Evolutionary conservation across 345 rosid genomes (phyloP), one percentile per base, ranked within the genome.

Genomic region (Sonneratia caseolaris): DNA sequence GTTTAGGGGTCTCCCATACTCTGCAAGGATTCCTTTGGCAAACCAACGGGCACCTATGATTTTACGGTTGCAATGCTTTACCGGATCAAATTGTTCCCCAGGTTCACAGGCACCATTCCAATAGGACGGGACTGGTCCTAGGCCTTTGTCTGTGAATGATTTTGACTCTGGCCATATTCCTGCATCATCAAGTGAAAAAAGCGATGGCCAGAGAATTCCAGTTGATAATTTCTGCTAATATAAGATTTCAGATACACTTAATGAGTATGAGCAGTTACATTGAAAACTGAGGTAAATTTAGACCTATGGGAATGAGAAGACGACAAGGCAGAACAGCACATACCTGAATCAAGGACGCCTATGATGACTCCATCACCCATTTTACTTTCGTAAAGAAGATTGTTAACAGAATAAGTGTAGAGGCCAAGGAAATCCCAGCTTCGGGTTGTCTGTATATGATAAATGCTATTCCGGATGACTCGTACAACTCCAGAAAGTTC

Each of bases 341-440:
- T 6, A 88, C 92, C 91, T 21, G 97, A 81, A 76, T 88, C 94
- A 32, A 88, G 15, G 37, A 88, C 56, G 67, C 91, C 97, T 35
- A 91, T 68, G 57, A 91, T 86, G 48, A 81, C 84, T 68, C 88
- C 88, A 75, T 86, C 84, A n/a, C 94, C 94, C 89, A 87, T 82
- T 57, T 75, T 77, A 71, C 89, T 83, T 0, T 73, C 80, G n/a
- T 81, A 77, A 35, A 84, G 61, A 49, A 79, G 79, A 77, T 83
- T 81, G n/a, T 72, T n/a, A 64, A 82, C 79, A 75, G 82, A 62
- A 71, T 77, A 61, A 76, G 76, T 76, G 76, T 79, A 74, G 37
- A 88, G 85, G 72, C 90, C 88, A 62, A 87, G 79, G 78, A 81
- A 87, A 72, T 87, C 91, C 86, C 79, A 84, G 62, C 88, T 78